Evolutionary conservation across 2,329 filamentous ascomycete genomes (phyloP), one percentile per base, ranked within the genome.

Genomic region (Aspergillus caelatus): DNA sequence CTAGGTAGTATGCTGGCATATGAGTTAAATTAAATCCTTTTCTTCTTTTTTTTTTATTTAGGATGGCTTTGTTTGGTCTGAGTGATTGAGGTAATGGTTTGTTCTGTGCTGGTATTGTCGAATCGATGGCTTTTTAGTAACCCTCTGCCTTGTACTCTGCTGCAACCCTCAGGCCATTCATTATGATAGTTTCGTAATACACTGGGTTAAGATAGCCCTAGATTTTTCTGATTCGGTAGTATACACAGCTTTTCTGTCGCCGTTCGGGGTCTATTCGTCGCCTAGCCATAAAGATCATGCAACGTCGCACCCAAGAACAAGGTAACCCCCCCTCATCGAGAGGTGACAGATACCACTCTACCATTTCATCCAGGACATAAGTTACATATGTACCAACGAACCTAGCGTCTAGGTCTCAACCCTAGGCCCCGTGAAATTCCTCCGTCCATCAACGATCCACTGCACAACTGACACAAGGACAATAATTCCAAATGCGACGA

Each of bases 371-470:
- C 32, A 34, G 32, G 34, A 3, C 6, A 36, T 34, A 12, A 34
- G 32, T 34, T 34, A 34, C 32, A 34, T 34, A 26, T 5, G 26
- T 11, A 34, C 32, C 32, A 4, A 34, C 32, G 2, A 4, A 34
- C 32, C 32, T 34, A 34, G 32, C 4, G 10, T 11, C 32, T 36
- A 46, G 36, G 23, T 50, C 21, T 62, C 50, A 21, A 84, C 64
- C 9, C 78, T 77, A 54, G 83, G 85, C 0, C 85, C 85, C 0
- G 78, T 83, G 68, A 85, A 88, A 70, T 88, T 86, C 78, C 87
- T 87, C 28, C 83, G 77, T 16, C 86, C 86, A 62, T 88, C 85
- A 3, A 88, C 74, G 58, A 86, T 78, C 86, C 86, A 89, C 71
- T 87, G 85, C 26, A 86, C 74, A 0, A 82, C 79, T 36, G 84